phyloP scores from a whole-genome alignment of 495 filamentous ascomycete genomes.

The Terfezia boudieri region DNA sequence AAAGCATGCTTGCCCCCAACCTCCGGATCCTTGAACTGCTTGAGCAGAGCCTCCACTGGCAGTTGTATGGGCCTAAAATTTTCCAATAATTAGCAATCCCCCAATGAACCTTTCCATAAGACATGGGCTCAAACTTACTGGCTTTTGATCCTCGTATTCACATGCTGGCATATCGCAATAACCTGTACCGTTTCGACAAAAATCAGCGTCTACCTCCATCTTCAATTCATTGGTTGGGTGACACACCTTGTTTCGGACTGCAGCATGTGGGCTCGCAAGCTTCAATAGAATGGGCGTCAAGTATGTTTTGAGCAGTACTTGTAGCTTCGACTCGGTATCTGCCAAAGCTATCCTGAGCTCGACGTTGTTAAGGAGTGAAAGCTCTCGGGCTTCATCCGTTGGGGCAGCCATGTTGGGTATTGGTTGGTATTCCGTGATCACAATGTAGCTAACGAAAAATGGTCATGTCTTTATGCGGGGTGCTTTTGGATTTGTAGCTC shows the following conservation, averaged over 20 bases:
- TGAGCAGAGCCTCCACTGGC: conserved; percentile 59
- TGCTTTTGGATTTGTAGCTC: too few species aligned
- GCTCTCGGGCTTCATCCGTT: conserved; percentile 30
- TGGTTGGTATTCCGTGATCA: too few species aligned
- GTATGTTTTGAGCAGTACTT: conserved; percentile 51
- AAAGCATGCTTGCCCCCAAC: conserved; percentile 33
- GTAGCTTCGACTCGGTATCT: conserved; percentile 60
- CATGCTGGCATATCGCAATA: conserved; percentile 53
- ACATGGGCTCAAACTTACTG: neutral
- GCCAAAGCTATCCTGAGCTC: conserved; percentile 75
- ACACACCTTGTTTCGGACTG: conserved; percentile 62
- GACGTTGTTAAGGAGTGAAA: conserved; percentile 70
- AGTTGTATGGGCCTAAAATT: conserved; percentile 38
- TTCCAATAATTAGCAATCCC: conserved; percentile 1
- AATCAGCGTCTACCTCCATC: neutral
- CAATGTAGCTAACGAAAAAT: too few species aligned
- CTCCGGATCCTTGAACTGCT: conserved; percentile 62
- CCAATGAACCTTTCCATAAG: neutral
- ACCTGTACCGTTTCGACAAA: conserved; percentile 20
- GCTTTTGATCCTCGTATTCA: conserved; percentile 44
- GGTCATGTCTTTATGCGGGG: too few species aligned
- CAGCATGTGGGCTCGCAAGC: conserved; percentile 50
- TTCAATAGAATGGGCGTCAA: conserved; percentile 68
- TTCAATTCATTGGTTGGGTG: neutral
- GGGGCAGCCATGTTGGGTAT: neutral